Evolutionary conservation across 139 green algal species (phyloP).

Genomic region (Picochlorum sp.): DNA sequence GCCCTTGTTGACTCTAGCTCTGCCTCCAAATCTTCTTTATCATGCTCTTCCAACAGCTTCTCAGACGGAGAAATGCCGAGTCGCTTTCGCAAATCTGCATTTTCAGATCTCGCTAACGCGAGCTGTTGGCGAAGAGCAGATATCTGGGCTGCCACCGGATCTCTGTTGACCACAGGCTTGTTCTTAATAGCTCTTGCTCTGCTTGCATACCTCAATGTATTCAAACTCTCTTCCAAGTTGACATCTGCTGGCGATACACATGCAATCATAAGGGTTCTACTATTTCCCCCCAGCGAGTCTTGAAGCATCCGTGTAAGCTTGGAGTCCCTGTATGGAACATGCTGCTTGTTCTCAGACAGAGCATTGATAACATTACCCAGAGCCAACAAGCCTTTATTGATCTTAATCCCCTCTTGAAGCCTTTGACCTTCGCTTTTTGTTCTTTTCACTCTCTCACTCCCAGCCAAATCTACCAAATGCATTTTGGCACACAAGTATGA

Average conservation of each 20-base stretch:
- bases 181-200: constrained; percentile 89
- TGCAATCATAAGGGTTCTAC: constrained; percentile 89
- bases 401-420: constrained; percentile 84
- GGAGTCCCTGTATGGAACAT: constrained; percentile 82
- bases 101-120: constrained; percentile 44
- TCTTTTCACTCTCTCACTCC: constrained; percentile 86
- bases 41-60: background rate
- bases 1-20: background rate
- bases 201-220: constrained; percentile 79
- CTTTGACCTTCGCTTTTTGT: constrained; percentile 79
- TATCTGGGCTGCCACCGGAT: constrained; percentile 69
- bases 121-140: constrained; percentile 68
- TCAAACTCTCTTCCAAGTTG: constrained; percentile 82
- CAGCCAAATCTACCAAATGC: constrained; percentile 80
- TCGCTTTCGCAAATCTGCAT: constrained; percentile 3
- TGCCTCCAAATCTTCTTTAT: background rate
- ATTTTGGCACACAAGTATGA: constrained; percentile 89
- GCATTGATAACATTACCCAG: constrained; percentile 96
- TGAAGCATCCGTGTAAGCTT: constrained; percentile 96
- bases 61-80: constrained; percentile 7
- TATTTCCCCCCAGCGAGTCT: constrained; percentile 91
- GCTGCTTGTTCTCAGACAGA: constrained; percentile 72
- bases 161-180: constrained; percentile 86
- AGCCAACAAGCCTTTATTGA: constrained; percentile 91
- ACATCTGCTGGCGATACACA: constrained; percentile 82